Percentiles rank a stretch among this genome's conserved stretches.
phyloP scores from a whole-genome alignment of 805 yeast species.

The Lachancea fermentati region DNA sequence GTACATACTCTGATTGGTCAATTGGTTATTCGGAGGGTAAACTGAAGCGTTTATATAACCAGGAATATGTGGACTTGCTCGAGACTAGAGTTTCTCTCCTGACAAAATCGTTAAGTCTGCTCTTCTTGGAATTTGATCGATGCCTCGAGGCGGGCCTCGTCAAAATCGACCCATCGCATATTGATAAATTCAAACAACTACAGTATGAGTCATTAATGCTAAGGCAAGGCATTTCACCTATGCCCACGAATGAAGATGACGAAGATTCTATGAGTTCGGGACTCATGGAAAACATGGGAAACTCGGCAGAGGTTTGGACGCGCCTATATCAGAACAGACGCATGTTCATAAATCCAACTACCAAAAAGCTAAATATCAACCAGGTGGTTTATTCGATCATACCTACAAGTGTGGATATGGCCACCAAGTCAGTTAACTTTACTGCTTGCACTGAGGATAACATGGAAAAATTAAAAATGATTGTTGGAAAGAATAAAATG shows the following conservation, averaged over 20 bases:
- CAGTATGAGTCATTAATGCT: conserved; percentile 3
- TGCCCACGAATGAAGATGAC: neutral
- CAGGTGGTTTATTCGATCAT: conserved; percentile 11
- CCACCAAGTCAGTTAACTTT: conserved; percentile 8
- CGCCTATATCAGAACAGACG: neutral
- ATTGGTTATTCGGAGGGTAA: conserved; percentile 37
- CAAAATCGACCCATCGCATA: conserved; percentile 2
- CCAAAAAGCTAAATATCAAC: conserved; percentile 11
- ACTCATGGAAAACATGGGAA: neutral
- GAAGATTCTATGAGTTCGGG: conserved; percentile 1
- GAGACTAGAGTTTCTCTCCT: conserved; percentile 47
- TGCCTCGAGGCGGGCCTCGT: conserved; percentile 4
- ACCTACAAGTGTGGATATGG: conserved; percentile 11
- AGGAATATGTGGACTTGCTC: conserved; percentile 40
- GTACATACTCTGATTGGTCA: conserved; percentile 51
- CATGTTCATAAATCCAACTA: conserved; percentile 3
- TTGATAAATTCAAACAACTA: conserved; percentile 1
- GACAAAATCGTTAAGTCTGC: conserved; percentile 35
- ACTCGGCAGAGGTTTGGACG: conserved; percentile 6
- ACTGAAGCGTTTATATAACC: conserved; percentile 9
- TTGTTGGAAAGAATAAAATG: neutral
- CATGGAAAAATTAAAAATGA: neutral
- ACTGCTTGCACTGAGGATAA: neutral
- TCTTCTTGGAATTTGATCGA: conserved; percentile 15
- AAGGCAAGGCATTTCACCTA: neutral